phyloP scores from a whole-genome alignment of 345 rosid species.

The Mangifera indica region DNA sequence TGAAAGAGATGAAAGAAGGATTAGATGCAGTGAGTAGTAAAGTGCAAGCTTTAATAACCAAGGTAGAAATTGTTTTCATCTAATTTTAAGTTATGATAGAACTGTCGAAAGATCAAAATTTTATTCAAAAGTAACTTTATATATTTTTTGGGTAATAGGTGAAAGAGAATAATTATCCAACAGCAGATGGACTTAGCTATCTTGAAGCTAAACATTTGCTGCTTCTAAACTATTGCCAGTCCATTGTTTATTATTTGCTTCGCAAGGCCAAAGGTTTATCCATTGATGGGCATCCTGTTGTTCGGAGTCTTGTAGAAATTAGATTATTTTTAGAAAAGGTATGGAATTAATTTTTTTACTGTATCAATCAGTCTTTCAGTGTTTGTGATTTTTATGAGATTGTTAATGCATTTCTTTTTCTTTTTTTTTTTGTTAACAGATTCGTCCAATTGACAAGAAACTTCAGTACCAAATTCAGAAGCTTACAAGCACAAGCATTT shows the following conservation, averaged over 20 bases:
- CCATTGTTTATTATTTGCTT: slow-evolving; percentile 72
- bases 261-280: slow-evolving; percentile 81
- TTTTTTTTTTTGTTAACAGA: slow-evolving; percentile 46
- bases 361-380: background rate
- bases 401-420: background rate
- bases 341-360: slow-evolving; percentile 7
- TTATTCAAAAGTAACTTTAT: background rate
- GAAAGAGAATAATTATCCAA: slow-evolving; percentile 62
- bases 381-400: background rate
- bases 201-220: slow-evolving; percentile 83
- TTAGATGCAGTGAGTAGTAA: slow-evolving; percentile 67
- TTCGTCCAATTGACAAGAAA: slow-evolving; percentile 85
- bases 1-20: slow-evolving; percentile 80
- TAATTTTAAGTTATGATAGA: background rate
- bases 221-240: slow-evolving; percentile 83
- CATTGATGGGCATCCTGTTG: slow-evolving; percentile 75
- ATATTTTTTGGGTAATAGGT: slow-evolving; percentile 41
- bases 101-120: background rate
- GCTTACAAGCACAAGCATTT: slow-evolving; percentile 54
- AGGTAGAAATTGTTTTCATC: slow-evolving; percentile 35
- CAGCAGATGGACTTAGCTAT: slow-evolving; percentile 85
- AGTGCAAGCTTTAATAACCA: slow-evolving; percentile 70
- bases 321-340: slow-evolving; percentile 91
- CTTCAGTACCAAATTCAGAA: slow-evolving; percentile 90
- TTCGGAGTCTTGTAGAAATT: slow-evolving; percentile 79